Evolutionary conservation across 2,329 filamentous ascomycete genomes (phyloP), one percentile per base, ranked within the genome.

Genomic region (Graphiopsis chlorocephala): DNA sequence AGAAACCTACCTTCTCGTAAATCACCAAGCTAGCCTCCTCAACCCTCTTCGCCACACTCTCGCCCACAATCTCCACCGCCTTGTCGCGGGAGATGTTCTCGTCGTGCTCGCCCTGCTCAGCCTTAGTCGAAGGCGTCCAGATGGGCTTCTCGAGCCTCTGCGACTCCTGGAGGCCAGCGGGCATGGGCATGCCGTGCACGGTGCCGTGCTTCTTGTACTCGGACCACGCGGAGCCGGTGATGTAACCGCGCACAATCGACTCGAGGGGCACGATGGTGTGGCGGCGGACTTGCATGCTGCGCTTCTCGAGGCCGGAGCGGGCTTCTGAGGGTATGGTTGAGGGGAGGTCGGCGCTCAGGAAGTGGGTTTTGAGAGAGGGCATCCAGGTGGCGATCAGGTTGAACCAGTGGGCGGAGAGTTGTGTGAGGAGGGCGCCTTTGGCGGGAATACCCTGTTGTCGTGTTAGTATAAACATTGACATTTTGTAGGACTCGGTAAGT

Each of bases 231-330:
- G 88, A 90, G 50, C 93, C 93, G 6, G 93, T 93, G 75, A 97
- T 88, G 80, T 96, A 96, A 70, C 93, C 93, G 65, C 92, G 88
- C n/a, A 96, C 91, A 67, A 94, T 94, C 50, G 88, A 90, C 78
- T 94, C 91, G 68, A 96, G 83, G 26, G 91, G 90, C 65, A 96
- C 86, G 68, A 95, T 86, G 71, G 88, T 85, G 65, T 92, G 83
- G 68, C 86, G 87, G 67, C 88, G 86, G 63, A 94, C 90, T 69
- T 87, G 85, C 92, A 96, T 96, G 75, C 85, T 88, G 66, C 92
- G 88, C 71, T 85, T 82, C 63, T 85, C 83, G 42, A 85, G 77
- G 66, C 71, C 42, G 29, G 68, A 11, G 48, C 55, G 35, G 23
- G 65, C 61, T 6, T 65, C 48, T 2, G 61, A 33, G 1, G 74